A percentile compares a stretch with the other conserved stretches of the same genome.
Evolutionary conservation across 75 land plant species (phyloP).

Genomic region (Ceratopteris richardii): DNA sequence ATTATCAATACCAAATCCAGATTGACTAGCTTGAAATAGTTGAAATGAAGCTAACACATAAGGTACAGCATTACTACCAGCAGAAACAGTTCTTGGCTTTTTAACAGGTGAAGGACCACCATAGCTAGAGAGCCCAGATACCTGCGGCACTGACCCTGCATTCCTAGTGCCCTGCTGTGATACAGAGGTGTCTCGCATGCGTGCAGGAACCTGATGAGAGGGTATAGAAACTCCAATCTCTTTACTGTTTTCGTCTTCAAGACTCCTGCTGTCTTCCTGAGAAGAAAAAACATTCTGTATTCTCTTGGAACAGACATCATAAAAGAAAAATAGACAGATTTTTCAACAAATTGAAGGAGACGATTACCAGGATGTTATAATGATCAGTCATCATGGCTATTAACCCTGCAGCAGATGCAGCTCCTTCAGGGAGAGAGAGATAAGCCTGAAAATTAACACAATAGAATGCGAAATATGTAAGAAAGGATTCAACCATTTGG

Average conservation of each 20-base stretch:
- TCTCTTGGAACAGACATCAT: background rate
- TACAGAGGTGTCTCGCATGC: background rate
- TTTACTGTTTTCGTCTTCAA: slow-evolving; percentile 20
- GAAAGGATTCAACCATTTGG: too few relatives aligned
- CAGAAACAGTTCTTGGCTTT: slow-evolving; percentile 37
- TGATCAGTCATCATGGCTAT: slow-evolving; percentile 97
- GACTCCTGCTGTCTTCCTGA: slow-evolving; percentile 26
- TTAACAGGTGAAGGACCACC: slow-evolving; percentile 73
- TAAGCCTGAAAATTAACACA: slow-evolving; percentile 57
- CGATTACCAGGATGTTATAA: slow-evolving; percentile 49
- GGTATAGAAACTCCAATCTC: slow-evolving; percentile 16
- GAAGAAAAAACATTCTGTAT: background rate
- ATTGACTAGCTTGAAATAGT: too few relatives aligned
- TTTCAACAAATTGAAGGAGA: background rate
- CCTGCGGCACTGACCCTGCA: background rate
- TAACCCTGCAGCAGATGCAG: slow-evolving; percentile 70
- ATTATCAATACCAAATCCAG: background rate
- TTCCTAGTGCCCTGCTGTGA: background rate
- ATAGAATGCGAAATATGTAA: too few relatives aligned
- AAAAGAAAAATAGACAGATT: background rate
- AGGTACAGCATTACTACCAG: slow-evolving; percentile 2
- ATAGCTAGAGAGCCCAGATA: slow-evolving; percentile 19
- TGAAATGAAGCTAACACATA: too few relatives aligned
- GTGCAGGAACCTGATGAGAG: slow-evolving; percentile 1
- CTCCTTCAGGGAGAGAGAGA: slow-evolving; percentile 81